phyloP scores from a whole-genome alignment of 1,139 yeast species.

The Yamadazyma oceani region DNA sequence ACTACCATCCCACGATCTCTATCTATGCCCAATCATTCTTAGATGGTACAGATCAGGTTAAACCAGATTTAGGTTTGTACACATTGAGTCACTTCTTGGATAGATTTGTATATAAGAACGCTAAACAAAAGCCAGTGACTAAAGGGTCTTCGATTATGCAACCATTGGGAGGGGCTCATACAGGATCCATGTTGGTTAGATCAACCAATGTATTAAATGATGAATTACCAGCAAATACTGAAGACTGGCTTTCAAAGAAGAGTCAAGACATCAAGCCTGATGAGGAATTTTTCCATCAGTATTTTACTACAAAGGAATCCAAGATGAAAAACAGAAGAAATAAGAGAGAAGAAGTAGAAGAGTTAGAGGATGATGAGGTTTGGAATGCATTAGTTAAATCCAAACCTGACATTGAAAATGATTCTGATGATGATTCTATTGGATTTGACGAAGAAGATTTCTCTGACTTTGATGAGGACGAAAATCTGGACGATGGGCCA shows the following conservation, averaged over 20 bases:
- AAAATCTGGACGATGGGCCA: slow-evolving; percentile 24
- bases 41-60: slow-evolving; percentile 44
- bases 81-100: slow-evolving; percentile 89
- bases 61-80: slow-evolving; percentile 87
- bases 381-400: slow-evolving; percentile 90
- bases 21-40: slow-evolving; percentile 72
- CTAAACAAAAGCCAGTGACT: slow-evolving; percentile 68
- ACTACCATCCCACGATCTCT: slow-evolving; percentile 90
- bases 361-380: slow-evolving; percentile 70
- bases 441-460: slow-evolving; percentile 49
- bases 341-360: slow-evolving; percentile 20
- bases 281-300: slow-evolving; percentile 86
- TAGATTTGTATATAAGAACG: slow-evolving; percentile 91
- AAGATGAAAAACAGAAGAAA: slow-evolving; percentile 39
- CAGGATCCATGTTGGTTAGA: slow-evolving; percentile 72
- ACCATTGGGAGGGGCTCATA: slow-evolving; percentile 88
- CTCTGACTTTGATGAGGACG: slow-evolving; percentile 32
- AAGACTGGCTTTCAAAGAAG: slow-evolving; percentile 75
- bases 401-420: slow-evolving; percentile 74
- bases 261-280: slow-evolving; percentile 76
- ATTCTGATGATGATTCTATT: slow-evolving; percentile 45
- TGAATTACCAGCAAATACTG: slow-evolving; percentile 72
- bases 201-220: slow-evolving; percentile 51
- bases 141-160: slow-evolving; percentile 96
- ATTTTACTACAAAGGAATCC: slow-evolving; percentile 65